Evolutionary conservation across 2,329 filamentous ascomycete genomes (phyloP), one percentile per base, ranked within the genome.

Genomic region (Fusarium mundagurra): DNA sequence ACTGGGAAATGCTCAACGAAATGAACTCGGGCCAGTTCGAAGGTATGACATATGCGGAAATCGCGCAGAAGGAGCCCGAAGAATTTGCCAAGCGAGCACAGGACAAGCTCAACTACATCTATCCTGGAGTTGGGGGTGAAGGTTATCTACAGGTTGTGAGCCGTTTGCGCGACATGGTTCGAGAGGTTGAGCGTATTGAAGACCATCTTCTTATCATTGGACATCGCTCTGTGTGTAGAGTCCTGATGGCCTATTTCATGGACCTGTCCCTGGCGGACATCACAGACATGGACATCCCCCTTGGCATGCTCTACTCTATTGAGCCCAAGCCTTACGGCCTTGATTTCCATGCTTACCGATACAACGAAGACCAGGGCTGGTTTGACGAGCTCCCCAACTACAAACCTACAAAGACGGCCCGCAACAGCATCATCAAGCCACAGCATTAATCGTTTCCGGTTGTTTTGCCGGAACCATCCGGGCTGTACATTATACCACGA

Each of bases 241-340:
- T 99, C 11, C 86, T 99, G 69, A 92, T 99, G 83, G 95, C 96
- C 3, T 99, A 99, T 83, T 99, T 99, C 84, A 95, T 96, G 86
- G 95, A 97, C 67, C 87, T 98, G 61, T 95, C 93, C 57, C 89
- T 95, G 41, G 92, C 98, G 73, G 93, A 98, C 79, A 97, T 99
- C 70, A 96, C 96, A 18, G 94, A 98, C 78, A 89, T 99, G 71
- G 96, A 98, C 80, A 94, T 98, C 51, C 96, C 96, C 1, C 86
- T 99, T 55, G 96, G 96, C 24, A 95, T 98, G 87, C 87, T 98
- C 13, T 99, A 97, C 82, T 94, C 95, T 76, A 92, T 99, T 54
- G 96, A 99, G 83, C 96, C 96, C 39, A 98, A 98, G 87, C 96
- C 96, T 2, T 99, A 99, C 76, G 96, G 96, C 20, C 95, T 98